phyloP scores from a whole-genome alignment of 2,329 filamentous ascomycete genomes.

The Akanthomyces dipterigenus region DNA sequence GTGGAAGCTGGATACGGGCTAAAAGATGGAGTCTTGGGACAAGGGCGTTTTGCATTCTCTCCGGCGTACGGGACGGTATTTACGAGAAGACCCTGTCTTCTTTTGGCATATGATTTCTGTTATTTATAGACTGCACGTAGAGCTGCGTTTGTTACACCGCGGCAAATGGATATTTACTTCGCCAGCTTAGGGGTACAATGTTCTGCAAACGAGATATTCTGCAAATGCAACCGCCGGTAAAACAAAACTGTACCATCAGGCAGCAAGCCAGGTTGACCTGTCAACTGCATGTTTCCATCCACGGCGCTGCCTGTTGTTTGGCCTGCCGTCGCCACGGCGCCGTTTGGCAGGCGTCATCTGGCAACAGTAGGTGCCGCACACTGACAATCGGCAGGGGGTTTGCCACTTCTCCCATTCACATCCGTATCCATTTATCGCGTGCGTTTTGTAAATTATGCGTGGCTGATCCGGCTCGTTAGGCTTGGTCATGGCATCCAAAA shows the following conservation, averaged over 20 bases:
- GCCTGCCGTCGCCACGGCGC: background rate
- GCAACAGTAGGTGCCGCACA: background rate
- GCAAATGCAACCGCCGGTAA: too few species aligned
- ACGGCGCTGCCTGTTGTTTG: background rate
- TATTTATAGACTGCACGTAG: slow-evolving; percentile 2
- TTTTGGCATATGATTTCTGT: background rate
- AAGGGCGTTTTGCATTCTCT: slow-evolving; percentile 8
- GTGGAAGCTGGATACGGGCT: background rate
- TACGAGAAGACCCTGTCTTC: background rate
- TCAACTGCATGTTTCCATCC: slow-evolving; percentile 9
- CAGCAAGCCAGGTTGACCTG: slow-evolving; percentile 1
- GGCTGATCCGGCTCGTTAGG: slow-evolving; percentile 6
- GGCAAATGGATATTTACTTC: background rate
- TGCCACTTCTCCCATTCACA: slow-evolving; percentile 1
- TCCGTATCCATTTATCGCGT: background rate
- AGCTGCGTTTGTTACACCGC: background rate
- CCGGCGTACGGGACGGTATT: slow-evolving; percentile 4
- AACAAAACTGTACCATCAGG: background rate
- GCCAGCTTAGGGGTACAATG: background rate
- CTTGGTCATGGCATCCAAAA: slow-evolving; percentile 10
- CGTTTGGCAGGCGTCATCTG: slow-evolving; percentile 10
- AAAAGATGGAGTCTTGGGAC: background rate
- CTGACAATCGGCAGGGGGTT: background rate
- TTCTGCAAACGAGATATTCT: background rate
- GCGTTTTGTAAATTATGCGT: background rate